Evolutionary conservation across 352 stramenopile species (phyloP).

Genomic region (Phytophthora chlamydospora): DNA sequence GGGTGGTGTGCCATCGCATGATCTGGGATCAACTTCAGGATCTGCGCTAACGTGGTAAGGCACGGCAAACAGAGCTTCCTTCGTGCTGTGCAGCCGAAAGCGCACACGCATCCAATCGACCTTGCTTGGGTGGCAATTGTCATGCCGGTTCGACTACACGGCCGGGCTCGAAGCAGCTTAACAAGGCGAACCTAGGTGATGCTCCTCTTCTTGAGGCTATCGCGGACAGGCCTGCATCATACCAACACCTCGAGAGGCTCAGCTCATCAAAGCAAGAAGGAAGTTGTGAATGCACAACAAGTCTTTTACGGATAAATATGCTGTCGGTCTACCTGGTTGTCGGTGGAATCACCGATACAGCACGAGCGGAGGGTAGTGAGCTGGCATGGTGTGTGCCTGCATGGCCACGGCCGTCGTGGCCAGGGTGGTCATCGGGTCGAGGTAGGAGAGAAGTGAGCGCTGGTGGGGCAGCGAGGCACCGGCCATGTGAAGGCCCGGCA

Average conservation of each 20-base stretch:
- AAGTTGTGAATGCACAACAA: constrained; percentile 16
- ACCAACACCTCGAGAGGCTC: constrained; percentile 1
- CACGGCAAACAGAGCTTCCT: constrained; percentile 20
- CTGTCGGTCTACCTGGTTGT: background rate
- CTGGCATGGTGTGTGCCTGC: constrained; percentile 10
- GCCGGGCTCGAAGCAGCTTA: no score
- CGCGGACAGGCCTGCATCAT: constrained; percentile 6
- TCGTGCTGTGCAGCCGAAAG: background rate
- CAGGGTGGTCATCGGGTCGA: constrained; percentile 32
- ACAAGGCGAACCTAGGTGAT: no score
- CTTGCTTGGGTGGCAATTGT: background rate
- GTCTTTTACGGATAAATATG: constrained; percentile 28
- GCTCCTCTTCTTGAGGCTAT: no score
- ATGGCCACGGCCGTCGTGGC: constrained; percentile 17
- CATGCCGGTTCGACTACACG: background rate
- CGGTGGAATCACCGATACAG: constrained; percentile 27
- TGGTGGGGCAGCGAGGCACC: constrained; percentile 21
- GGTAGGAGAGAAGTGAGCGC: constrained; percentile 38
- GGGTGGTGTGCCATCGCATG: constrained; percentile 6
- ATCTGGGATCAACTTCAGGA: constrained; percentile 20
- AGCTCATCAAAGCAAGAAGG: constrained; percentile 14
- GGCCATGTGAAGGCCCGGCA: constrained; percentile 13
- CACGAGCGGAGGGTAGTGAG: constrained; percentile 27
- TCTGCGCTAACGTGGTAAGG: constrained; percentile 19
- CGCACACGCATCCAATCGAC: constrained; percentile 6